Conservation (phyloP, 192 early-diverging fungal genomes). For the Coemansia sp. region DNA sequence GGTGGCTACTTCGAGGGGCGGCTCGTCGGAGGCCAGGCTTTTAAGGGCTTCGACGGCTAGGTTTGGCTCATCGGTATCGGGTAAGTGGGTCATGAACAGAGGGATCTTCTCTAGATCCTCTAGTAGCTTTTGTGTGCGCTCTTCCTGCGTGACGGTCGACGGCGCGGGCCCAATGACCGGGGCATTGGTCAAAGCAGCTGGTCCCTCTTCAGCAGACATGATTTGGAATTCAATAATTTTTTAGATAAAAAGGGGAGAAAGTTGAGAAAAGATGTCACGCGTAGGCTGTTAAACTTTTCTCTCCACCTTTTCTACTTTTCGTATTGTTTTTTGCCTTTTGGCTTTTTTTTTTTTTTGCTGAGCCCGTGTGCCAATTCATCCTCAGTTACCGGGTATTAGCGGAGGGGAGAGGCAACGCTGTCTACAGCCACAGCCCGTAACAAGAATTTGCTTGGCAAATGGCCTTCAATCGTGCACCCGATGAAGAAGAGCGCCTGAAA, state of each 20-base stretch:
- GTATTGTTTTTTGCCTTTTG: neutral
- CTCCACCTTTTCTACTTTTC: neutral
- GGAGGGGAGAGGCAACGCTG: neutral
- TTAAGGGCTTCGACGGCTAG: conserved; percentile 77
- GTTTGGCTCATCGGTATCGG: conserved; percentile 64
- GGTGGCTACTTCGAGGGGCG: conserved; percentile 85
- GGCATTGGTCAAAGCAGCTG: neutral
- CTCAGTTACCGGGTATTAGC: neutral
- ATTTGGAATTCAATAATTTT: neutral
- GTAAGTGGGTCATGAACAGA: conserved; percentile 87
- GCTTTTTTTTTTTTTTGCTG: neutral
- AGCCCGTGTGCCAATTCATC: neutral
- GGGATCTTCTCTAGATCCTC: conserved; percentile 75
- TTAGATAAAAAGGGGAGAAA: neutral
- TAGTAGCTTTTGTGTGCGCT: conserved; percentile 50
- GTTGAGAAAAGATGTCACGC: neutral
- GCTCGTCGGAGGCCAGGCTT: conserved; percentile 85
- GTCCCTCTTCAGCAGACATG: neutral
- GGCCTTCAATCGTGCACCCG: conserved; percentile 25
- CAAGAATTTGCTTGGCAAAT: conserved; percentile 7
- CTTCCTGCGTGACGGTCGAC: conserved; percentile 12
- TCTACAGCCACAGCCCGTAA: neutral
- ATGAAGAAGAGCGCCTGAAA: conserved; percentile 44
- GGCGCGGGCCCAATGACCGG: conserved; percentile 20
- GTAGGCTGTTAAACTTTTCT: neutral